Conservation (phyloP, 1,139 yeast genomes). For the Nakaseomyces nivariensis region DNA sequence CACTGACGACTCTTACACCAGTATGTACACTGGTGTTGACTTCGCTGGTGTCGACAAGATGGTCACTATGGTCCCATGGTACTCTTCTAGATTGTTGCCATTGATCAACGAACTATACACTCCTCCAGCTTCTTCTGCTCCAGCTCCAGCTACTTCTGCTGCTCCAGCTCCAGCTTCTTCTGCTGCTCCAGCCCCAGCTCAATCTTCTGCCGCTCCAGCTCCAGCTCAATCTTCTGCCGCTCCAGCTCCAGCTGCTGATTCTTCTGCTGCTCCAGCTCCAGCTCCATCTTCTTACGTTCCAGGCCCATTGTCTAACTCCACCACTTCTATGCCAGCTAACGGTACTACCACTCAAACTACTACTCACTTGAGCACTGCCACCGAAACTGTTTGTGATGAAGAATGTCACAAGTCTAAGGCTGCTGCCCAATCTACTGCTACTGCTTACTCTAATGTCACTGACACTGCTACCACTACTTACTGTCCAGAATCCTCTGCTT, state of each 20-base stretch:
- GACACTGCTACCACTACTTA: background rate
- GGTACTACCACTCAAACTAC: constrained; percentile 2
- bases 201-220: constrained; percentile 1
- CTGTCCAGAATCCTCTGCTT: constrained; percentile 2
- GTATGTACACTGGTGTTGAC: constrained; percentile 25
- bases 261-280: background rate
- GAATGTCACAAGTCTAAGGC: constrained; percentile 2
- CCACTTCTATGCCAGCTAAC: background rate
- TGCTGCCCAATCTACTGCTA: background rate
- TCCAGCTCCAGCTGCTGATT: constrained; percentile 1
- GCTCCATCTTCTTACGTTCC: background rate
- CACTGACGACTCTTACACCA: constrained; percentile 19
- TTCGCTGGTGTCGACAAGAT: constrained; percentile 24
- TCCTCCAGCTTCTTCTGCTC: background rate
- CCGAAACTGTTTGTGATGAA: background rate
- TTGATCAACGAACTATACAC: background rate
- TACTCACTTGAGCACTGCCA: constrained; percentile 1
- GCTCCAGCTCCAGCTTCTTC: background rate
- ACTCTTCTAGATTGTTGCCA: constrained; percentile 26
- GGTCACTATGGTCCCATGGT: constrained; percentile 34
- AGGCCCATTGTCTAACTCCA: background rate
- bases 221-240: background rate
- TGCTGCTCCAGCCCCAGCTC: background rate
- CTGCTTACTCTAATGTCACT: background rate
- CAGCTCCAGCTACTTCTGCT: background rate